Base-by-base conservation (phyloP, 2,329 filamentous ascomycete genomes). In the Alternaria novae-zelandiae region DNA sequence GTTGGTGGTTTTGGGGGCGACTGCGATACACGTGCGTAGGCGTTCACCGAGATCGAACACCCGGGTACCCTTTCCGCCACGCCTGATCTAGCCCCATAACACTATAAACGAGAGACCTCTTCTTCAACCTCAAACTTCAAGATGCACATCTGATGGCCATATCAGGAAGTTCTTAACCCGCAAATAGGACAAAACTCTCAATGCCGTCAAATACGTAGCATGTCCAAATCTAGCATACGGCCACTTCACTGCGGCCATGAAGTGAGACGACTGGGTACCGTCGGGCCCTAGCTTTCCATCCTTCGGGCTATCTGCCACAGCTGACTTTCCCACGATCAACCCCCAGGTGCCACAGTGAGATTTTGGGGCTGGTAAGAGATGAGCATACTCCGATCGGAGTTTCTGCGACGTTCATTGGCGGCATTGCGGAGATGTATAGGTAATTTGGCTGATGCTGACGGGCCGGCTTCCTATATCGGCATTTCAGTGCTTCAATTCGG, bases 381-480 rank as follows among this genome's bases (percentile, higher is more conserved):
- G 46, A 56, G 45, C 44, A n/a, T 50, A 28, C 17, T 54, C 51
- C 26, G 26, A 53, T 20, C 51, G 53, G 47, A 57, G 57, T 47
- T 51, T 25, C 15, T 25, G 23, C 15, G 17, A 8, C 26, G 12
- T 20, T 30, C 15, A 67, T 67, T 67, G 65, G 65, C 49, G 53
- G 59, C 50, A 58, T 47, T 59, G 50, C 44, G 54, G 43, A 53
- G 25, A 15, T 45, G 15, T 21, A 21, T 17, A 17, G 54, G 21
- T 15, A 56, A 46, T 43, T 47, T 45, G 47, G 47, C 47, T 54
- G 15, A 23, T 60, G 66, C 60, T 68, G 57, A 64, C 60, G 60
- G 57, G n/a, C 57, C 30, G 46, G 46, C 30, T 59, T 57, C 50
- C 57, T 65, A 51, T 32, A 56, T 41, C 44, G 60, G 50, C 20